Base-by-base conservation (phyloP, 805 yeast genomes). In the Candida coquimbonensis region DNA sequence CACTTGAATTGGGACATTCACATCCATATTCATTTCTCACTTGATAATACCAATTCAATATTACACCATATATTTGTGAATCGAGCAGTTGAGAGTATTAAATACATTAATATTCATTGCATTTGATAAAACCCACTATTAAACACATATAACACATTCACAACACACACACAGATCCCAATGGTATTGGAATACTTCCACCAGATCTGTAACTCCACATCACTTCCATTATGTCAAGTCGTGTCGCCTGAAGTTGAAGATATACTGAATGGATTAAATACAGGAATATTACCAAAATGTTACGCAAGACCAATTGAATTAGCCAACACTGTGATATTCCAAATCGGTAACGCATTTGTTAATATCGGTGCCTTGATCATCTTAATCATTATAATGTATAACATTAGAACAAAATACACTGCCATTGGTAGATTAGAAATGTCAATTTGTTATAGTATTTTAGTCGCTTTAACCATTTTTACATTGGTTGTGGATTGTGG, bases 341-440 rank as follows among this genome's bases (percentile, higher is more conserved):
- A 87, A 61, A 72, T 87, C 13, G 97, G 96, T 27, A 85, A 83
- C 51, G 88, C 95, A 7, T 85, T 91, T 60, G 77, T 89, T 19
- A 87, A 90, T 59, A 80, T 91, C 43, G 88, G 84, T 1, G 79
- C 87, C 0, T 65, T 93, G 32, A 65, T 75, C 7, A 74, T 87
- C 37, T 51, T 84, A 34, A 69, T 82, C 42, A 74, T 88, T 54
- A 85, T 90, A 45, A 70, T 89, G 12, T 86, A 81, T 69, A 82
- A 84, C 54, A 80, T 90, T 38, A 73, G 90, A 60, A 71, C 82
- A 48, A 88, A 91, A 69, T 90, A 87, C 61, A 93, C 99, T 0
- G 97, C 98, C 12, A 90, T 93, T 48, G 98, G 97, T 5, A 74
- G 98, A 49, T 72, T 80, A 12, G 99, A 93, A 60, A 84, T 89